These are phyloP conservation scores for Linum tenue DNA, from an alignment of 345 rosid species.

Conservation along the genomic window DNA sequence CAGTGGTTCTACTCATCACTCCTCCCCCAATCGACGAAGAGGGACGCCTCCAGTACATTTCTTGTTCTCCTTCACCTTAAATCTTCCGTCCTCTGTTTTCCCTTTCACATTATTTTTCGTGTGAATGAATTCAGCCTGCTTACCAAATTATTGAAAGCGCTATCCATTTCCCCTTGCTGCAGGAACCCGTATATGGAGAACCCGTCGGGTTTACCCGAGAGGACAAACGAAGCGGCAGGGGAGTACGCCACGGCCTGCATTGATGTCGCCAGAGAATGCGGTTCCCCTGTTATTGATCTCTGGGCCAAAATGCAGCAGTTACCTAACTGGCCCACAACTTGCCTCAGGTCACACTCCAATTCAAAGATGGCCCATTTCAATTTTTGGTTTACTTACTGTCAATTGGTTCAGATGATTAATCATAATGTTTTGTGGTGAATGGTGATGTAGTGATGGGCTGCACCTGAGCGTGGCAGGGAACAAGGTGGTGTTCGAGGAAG, in stretches of 20 bases:
- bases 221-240: slow-evolving; percentile 83
- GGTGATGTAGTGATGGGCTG: slow-evolving; percentile 63
- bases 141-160: too few species aligned
- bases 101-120: too few species aligned
- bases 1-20: slow-evolving; percentile 50
- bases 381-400: not conserved
- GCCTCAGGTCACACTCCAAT: slow-evolving; percentile 28
- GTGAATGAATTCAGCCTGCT: too few species aligned
- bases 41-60: slow-evolving; percentile 57
- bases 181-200: slow-evolving; percentile 68
- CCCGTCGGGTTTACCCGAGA: slow-evolving; percentile 56
- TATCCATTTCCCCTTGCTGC: not conserved
- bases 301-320: slow-evolving; percentile 77
- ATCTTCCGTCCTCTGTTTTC: too few species aligned
- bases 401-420: not conserved
- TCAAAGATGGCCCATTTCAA: not conserved
- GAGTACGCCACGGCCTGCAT: slow-evolving; percentile 58
- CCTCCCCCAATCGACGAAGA: slow-evolving; percentile 94
- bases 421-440: not conserved
- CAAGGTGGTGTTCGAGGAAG: slow-evolving; percentile 64
- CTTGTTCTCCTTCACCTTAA: not conserved
- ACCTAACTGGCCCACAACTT: slow-evolving; percentile 50
- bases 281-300: slow-evolving; percentile 45
- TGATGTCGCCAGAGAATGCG: slow-evolving; percentile 43
- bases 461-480: slow-evolving; percentile 55